Conservation (phyloP, 164 flowering plant species). For the Annona cherimola region DNA sequence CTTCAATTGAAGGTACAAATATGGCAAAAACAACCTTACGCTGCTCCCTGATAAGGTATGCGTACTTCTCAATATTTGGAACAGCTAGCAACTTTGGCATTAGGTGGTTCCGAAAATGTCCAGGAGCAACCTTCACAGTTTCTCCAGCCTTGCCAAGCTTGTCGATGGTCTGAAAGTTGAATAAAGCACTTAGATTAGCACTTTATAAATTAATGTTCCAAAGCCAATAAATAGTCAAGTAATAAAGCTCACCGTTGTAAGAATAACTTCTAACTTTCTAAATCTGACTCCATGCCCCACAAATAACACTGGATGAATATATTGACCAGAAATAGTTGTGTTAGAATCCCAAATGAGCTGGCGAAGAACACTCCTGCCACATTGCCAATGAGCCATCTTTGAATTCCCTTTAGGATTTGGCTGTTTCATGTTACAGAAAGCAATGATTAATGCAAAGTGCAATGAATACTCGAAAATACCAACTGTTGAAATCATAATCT, state of each 20-base stretch:
- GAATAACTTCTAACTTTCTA: constrained; percentile 82
- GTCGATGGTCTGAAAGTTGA: constrained; percentile 44
- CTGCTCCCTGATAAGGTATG: constrained; percentile 71
- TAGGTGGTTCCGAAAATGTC: constrained; percentile 84
- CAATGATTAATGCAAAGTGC: no score
- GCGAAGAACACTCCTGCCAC: constrained; percentile 46
- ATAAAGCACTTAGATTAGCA: background rate
- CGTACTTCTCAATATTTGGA: constrained; percentile 86
- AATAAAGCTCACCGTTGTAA: constrained; percentile 59
- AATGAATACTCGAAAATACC: no score
- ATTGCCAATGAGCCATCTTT: constrained; percentile 46
- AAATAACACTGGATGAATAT: constrained; percentile 49
- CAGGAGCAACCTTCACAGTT: constrained; percentile 96
- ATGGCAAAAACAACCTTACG: constrained; percentile 49
- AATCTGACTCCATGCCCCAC: constrained; percentile 73
- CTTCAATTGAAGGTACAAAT: background rate
- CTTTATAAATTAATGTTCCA: background rate
- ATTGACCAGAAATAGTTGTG: constrained; percentile 20
- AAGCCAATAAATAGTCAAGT: background rate
- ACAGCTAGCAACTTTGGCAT: constrained; percentile 99
- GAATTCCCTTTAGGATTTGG: background rate
- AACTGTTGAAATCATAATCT: no score
- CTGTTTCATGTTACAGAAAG: background rate
- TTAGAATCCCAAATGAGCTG: constrained; percentile 26
- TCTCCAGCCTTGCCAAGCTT: constrained; percentile 97